Base-by-base conservation (phyloP, 2,329 filamentous ascomycete species). In the Hyphodiscus sp. region DNA sequence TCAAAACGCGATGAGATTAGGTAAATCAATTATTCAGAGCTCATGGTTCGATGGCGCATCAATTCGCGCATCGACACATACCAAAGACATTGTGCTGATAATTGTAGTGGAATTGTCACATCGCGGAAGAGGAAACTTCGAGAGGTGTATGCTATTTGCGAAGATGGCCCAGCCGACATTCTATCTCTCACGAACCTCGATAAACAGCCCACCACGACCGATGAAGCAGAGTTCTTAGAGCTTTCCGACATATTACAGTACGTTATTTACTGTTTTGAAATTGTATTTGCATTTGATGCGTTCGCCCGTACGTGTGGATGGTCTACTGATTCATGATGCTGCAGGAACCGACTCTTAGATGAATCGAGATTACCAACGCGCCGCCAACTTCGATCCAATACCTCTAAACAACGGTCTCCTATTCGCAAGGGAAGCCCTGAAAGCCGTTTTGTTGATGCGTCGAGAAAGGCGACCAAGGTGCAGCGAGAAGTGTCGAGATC, bases 61-160 rank as follows among this genome's bases (percentile, higher is more conserved):
- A 8, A 41, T 20, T 16, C 47, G 50, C 57, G 58, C 58, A 56
- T 64, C 56, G 55, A 63, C 60, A 51, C 52, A 59, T 62, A 43
- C 53, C 50, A 42, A 46, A 60, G 51, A 55, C 45, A 60, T 26
- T 30, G 51, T 65, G 56, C 61, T 67, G 69, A 71, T 57, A 20
- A 58, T 58, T 62, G 55, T 69, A 87, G 83, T 74, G 78, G 80
- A 80, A 85, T 86, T 80, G 82, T 87, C 78, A 80, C 79, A 73
- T 89, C 87, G 79, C 87, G 89, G 73, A 94, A 95, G 82, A 85
- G 89, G 73, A 95, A 95, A 79, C 80, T 96, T 70, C 86, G 86
- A 71, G 87, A 94, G 76, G 81, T 96, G 66, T 95, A 87, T 76
- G 79, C 88, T 79, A 85, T 88, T 76, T 87, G 86, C 71, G 82